Conservation (phyloP, 441 rosid genomes). For the Rhodomyrtus psidioides region DNA sequence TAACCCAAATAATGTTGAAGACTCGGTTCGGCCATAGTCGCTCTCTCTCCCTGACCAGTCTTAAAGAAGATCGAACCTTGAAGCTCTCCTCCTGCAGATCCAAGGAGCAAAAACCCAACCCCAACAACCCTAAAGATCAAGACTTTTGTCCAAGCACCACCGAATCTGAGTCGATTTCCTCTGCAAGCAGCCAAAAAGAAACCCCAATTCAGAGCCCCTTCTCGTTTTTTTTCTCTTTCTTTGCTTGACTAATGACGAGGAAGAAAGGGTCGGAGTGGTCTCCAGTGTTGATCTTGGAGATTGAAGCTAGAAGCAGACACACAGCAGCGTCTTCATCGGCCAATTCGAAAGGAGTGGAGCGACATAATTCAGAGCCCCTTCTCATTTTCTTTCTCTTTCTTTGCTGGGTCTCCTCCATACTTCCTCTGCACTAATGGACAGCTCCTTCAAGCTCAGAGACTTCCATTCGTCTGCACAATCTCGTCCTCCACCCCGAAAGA, state of each 20-base stretch:
- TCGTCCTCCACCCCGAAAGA: neutral
- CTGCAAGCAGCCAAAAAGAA: no score
- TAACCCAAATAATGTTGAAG: no score
- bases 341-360: neutral
- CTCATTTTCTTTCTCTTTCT: neutral
- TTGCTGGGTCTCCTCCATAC: neutral
- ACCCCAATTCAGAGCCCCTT: no score
- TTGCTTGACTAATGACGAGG: neutral
- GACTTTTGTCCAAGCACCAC: no score
- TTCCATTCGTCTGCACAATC: neutral
- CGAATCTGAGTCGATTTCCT: no score
- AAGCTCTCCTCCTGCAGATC: no score
- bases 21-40: no score
- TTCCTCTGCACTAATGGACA: neutral
- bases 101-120: no score
- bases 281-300: neutral
- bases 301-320: neutral
- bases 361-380: neutral
- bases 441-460: neutral
- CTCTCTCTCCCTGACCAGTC: no score
- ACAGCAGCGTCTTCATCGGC: neutral
- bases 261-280: neutral
- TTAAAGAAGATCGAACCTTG: no score
- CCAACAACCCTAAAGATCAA: no score
- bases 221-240: no score